Evolutionary conservation across 768 basidiomycete genomes (phyloP), one percentile per base, ranked within the genome.

Genomic region (Lactifluus subvellereus): DNA sequence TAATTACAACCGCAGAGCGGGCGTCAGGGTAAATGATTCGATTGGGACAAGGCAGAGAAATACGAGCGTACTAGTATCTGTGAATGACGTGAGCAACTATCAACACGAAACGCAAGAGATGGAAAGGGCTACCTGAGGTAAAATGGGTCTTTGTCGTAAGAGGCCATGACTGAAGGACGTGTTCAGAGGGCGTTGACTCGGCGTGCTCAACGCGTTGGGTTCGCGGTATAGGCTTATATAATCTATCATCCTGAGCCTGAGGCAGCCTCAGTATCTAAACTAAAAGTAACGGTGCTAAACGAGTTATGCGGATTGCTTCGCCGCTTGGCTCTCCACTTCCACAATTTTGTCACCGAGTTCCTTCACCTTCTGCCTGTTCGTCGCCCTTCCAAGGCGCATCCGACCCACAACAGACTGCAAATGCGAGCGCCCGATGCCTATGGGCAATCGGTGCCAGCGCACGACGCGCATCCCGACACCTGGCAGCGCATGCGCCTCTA

Each of bases 401-500:
- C 71, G 69, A 57, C 72, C 71, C 70, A 76, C 72, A 35, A 75
- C 74, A 48, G 71, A 60, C 59, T 76, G 73, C 58, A 75, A 22
- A 57, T 74, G 74, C 71, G 77, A 73, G 54, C 72, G 67, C 8
- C 82, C 82, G 74, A 80, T 67, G 67, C 86, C 77, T 74, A 80
- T 37, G 72, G 85, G 78, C 73, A 78, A 76, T 76, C 81, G 75
- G 69, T 93, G 87, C 85, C 91, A 94, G 63, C 82, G 82, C 54
- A 88, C 84, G 22, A 87, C 83, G 66, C 89, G 80, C 79, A 98
- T 86, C 27, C 94, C 94, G 0, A 98, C 92, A 35, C 96, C 95
- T 0, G 85, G 85, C 69, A 97, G 73, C 48, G 82, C 80, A 74
- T 98, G 87, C 66, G 78, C 78, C 68, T 84, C 76, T 43, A 98